Evolutionary conservation across 1,284 basidiomycete species (phyloP).

Genomic region (Stygiomarasmius scandens): DNA sequence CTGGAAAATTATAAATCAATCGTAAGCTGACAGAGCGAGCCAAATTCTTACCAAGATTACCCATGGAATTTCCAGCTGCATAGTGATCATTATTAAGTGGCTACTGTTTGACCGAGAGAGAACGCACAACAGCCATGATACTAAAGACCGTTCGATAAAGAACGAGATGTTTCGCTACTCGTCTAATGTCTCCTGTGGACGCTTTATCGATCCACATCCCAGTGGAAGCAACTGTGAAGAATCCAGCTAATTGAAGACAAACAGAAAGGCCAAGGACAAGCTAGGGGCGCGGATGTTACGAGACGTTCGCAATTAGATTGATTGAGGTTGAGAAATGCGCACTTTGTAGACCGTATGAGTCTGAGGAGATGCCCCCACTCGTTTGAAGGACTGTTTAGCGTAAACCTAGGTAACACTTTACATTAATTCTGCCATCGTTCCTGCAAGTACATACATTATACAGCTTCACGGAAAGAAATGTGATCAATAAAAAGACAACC

Average conservation of each 20-base stretch:
- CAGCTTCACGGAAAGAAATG: constrained; percentile 40
- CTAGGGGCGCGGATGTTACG: constrained; percentile 27
- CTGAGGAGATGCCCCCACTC: constrained; percentile 49
- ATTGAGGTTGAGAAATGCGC: not conserved
- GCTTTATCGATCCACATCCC: constrained; percentile 58
- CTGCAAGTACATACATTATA: constrained; percentile 34
- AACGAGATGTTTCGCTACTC: constrained; percentile 32
- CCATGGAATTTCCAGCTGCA: constrained; percentile 51
- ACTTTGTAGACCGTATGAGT: constrained; percentile 54
- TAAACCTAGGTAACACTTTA: constrained; percentile 39
- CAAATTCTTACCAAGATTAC: constrained; percentile 37
- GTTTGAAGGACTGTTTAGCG: constrained; percentile 49
- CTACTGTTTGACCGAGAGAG: not conserved
- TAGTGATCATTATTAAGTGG: not conserved
- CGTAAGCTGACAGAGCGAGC: not conserved
- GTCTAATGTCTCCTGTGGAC: constrained; percentile 34
- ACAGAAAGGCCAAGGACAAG: constrained; percentile 53
- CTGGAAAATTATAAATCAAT: constrained; percentile 25
- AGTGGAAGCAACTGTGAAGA: constrained; percentile 52
- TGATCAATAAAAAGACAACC: constrained; percentile 33
- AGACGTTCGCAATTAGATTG: not conserved
- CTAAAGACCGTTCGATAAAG: constrained; percentile 47
- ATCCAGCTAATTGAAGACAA: constrained; percentile 50
- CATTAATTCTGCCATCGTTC: no score
- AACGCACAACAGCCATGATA: constrained; percentile 43